Conservation (phyloP, 495 filamentous ascomycete species). For the Pseudomonodictys pantanalensis region DNA sequence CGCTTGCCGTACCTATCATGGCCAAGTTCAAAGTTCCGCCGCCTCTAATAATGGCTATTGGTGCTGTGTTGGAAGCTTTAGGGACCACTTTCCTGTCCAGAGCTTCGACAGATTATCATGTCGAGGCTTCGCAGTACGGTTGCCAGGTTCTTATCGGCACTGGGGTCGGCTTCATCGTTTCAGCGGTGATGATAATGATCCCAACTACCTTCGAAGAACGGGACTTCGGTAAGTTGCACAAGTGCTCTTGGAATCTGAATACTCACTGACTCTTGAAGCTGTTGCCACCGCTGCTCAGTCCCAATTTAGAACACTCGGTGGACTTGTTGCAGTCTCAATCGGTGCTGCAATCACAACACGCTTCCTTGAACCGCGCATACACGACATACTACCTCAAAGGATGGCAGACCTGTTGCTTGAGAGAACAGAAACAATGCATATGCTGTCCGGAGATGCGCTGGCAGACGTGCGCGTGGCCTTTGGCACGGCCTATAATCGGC, state of each 20-base stretch:
- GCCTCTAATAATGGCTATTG: neutral
- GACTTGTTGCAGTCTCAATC: conserved; percentile 3
- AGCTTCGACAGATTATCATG: neutral
- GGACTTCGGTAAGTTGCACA: conserved; percentile 4
- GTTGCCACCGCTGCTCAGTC: neutral
- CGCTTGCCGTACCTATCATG: neutral
- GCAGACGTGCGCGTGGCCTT: neutral
- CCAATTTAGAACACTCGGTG: conserved; percentile 16
- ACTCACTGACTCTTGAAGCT: neutral
- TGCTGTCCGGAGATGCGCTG: neutral
- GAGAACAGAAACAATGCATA: neutral
- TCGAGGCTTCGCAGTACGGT: conserved; percentile 3
- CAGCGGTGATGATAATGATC: neutral
- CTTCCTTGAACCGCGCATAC: neutral
- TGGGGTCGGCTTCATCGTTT: conserved; percentile 2
- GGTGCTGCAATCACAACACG: neutral
- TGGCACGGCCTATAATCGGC: conserved; percentile 1
- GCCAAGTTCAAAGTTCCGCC: neutral
- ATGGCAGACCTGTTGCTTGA: neutral
- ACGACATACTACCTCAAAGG: neutral
- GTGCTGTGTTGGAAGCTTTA: conserved; percentile 1
- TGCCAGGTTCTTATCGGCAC: conserved; percentile 10
- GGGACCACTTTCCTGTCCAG: neutral
- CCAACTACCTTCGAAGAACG: conserved; percentile 1
- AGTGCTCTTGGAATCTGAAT: neutral